phyloP scores from a whole-genome alignment of 1,139 yeast species.

The Suhomyces bokatorum region DNA sequence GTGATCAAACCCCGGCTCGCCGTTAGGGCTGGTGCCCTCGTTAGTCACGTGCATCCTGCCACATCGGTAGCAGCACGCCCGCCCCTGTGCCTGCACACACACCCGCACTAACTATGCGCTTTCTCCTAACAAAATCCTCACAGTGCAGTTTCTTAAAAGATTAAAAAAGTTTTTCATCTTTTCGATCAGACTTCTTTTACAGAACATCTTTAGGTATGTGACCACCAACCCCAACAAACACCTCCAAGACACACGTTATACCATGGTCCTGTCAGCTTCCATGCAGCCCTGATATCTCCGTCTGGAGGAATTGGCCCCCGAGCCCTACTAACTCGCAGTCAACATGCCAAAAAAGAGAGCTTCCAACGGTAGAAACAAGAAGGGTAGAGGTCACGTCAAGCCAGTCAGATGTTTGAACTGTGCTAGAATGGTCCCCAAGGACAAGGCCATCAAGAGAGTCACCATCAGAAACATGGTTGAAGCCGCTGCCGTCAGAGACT shows the following conservation, averaged over 20 bases:
- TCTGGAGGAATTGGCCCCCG: neutral
- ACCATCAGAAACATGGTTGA: constrained; percentile 99
- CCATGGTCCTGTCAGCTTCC: no score
- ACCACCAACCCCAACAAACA: neutral
- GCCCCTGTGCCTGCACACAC: neutral
- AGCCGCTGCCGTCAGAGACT: constrained; percentile 99
- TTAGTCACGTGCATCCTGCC: neutral
- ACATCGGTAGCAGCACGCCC: neutral
- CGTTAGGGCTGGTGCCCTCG: constrained; percentile 5
- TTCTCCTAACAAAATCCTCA: constrained; percentile 12
- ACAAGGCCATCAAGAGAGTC: constrained; percentile 99
- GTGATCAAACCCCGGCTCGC: neutral
- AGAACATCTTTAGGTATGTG: constrained; percentile 22
- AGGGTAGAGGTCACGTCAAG: constrained; percentile 99
- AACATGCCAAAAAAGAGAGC: constrained; percentile 99
- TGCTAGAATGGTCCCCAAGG: constrained; percentile 99
- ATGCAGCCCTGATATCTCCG: no score
- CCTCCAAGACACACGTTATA: neutral
- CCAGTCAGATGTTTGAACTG: constrained; percentile 99
- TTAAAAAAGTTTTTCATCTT: constrained; percentile 16
- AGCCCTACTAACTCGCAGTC: constrained; percentile 32
- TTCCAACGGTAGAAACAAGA: constrained; percentile 99
- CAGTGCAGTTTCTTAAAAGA: constrained; percentile 12
- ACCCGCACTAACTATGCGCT: constrained; percentile 5
- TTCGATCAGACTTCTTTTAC: constrained; percentile 14